These are phyloP conservation scores for Thinopyrum obtusiflorum DNA, from an alignment of 202 grass and related monocot species.

Conservation along the genomic window DNA sequence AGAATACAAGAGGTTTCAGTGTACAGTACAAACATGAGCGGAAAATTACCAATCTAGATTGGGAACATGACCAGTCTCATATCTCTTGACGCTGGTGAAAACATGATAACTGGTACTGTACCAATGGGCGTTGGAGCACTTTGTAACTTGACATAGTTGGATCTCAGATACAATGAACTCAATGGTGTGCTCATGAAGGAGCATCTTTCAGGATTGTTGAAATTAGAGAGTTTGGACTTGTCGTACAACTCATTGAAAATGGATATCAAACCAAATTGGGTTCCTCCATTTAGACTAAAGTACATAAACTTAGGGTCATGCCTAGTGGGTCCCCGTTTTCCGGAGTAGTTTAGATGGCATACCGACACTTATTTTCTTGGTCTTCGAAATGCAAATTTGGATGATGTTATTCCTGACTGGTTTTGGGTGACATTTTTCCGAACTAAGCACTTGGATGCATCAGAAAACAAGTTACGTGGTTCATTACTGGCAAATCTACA, in stretches of 20 bases:
- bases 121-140: too few relatives aligned
- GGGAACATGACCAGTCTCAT: too few relatives aligned
- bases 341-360: not conserved
- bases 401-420: not conserved
- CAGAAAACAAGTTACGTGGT: not conserved
- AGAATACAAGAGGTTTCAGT: too few relatives aligned
- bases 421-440: not conserved
- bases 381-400: not conserved
- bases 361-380: not conserved
- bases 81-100: too few relatives aligned
- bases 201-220: not conserved
- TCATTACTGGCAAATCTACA: not conserved
- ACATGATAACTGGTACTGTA: too few relatives aligned
- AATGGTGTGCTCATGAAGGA: not conserved
- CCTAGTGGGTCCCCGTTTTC: not conserved
- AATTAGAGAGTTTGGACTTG: not conserved
- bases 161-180: not conserved
- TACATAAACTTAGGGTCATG: too few relatives aligned
- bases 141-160: too few relatives aligned
- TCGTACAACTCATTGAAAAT: too few relatives aligned
- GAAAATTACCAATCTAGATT: too few relatives aligned
- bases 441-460: not conserved
- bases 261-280: too few relatives aligned
- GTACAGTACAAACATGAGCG: too few relatives aligned
- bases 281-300: too few relatives aligned